These are phyloP conservation scores for Acorus calamus DNA, from an alignment of 106 monocot genomes.

Conservation along the genomic window DNA sequence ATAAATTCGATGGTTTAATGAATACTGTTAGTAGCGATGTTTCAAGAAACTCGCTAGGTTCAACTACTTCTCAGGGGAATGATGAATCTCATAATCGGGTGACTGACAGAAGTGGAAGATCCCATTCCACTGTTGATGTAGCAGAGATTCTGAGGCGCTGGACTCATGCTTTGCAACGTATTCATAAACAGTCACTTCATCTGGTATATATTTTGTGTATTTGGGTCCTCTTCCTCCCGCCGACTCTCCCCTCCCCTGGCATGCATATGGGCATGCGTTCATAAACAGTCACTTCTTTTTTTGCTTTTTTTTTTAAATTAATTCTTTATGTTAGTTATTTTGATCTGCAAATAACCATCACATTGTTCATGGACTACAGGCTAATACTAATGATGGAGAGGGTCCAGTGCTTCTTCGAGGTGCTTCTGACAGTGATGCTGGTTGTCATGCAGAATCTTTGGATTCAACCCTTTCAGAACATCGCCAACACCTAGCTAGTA, in stretches of 20 bases:
- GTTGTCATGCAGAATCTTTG: slow-evolving; percentile 77
- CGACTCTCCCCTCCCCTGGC: too few relatives aligned
- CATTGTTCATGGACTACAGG: slow-evolving; percentile 21
- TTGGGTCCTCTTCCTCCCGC: too few relatives aligned
- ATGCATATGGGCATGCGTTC: too few relatives aligned
- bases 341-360: too few relatives aligned
- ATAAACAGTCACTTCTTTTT: too few relatives aligned
- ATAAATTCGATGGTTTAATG: slow-evolving; percentile 5
- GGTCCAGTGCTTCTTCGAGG: slow-evolving; percentile 81
- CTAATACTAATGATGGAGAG: slow-evolving; percentile 96
- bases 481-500: slow-evolving; percentile 92
- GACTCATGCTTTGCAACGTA: slow-evolving; percentile 96
- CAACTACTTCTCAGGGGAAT: slow-evolving; percentile 33
- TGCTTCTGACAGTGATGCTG: slow-evolving; percentile 42
- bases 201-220: slow-evolving; percentile 33
- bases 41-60: slow-evolving; percentile 1
- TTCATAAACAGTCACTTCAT: slow-evolving; percentile 94
- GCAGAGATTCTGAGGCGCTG: slow-evolving; percentile 96
- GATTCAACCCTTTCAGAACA: slow-evolving; percentile 86
- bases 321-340: too few relatives aligned
- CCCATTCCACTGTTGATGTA: slow-evolving; percentile 80
- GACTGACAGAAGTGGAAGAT: slow-evolving; percentile 73
- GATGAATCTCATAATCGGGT: slow-evolving; percentile 26
- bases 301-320: too few relatives aligned
- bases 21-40: too few relatives aligned